Percentiles rank a stretch among this genome's conserved stretches.
Evolutionary conservation across 2,329 filamentous ascomycete species (phyloP).

Genomic region (Talaromyces sp.): DNA sequence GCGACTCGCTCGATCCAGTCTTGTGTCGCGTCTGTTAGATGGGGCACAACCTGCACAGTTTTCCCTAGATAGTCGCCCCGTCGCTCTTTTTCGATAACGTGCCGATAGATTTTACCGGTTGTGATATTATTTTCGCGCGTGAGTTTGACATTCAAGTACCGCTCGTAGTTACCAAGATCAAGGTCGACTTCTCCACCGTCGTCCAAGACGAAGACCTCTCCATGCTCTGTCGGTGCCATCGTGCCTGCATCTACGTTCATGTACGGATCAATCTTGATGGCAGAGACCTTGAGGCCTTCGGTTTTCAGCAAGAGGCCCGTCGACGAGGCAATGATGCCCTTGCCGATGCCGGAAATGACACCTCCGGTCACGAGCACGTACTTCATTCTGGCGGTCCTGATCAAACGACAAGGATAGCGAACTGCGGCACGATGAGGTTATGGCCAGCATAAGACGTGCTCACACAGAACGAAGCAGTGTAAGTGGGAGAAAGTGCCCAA

Average conservation of each 20-base stretch:
- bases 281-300: constrained; percentile 56
- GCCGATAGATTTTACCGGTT: constrained; percentile 90
- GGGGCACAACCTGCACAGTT: constrained; percentile 56
- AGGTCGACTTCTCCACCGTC: constrained; percentile 75
- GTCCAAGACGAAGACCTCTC: constrained; percentile 82
- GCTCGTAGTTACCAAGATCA: constrained; percentile 71
- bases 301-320: constrained; percentile 74
- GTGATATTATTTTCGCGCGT: constrained; percentile 92
- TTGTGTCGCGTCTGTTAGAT: constrained; percentile 86
- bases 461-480: background rate
- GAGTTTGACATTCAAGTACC: constrained; percentile 76
- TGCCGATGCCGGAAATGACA: constrained; percentile 44
- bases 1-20: constrained; percentile 89
- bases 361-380: constrained; percentile 70
- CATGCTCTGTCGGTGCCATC: constrained; percentile 48
- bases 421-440: background rate
- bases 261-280: constrained; percentile 62
- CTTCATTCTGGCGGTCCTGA: constrained; percentile 50
- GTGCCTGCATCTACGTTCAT: constrained; percentile 64
- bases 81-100: constrained; percentile 64
- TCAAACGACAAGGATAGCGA: background rate
- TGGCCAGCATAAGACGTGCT: background rate
- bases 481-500: background rate
- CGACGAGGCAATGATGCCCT: constrained; percentile 61
- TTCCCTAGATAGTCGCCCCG: constrained; percentile 9